Evolutionary conservation across 2,329 filamentous ascomycete species (phyloP).

Genomic region (Aspergillus novofumigatus): DNA sequence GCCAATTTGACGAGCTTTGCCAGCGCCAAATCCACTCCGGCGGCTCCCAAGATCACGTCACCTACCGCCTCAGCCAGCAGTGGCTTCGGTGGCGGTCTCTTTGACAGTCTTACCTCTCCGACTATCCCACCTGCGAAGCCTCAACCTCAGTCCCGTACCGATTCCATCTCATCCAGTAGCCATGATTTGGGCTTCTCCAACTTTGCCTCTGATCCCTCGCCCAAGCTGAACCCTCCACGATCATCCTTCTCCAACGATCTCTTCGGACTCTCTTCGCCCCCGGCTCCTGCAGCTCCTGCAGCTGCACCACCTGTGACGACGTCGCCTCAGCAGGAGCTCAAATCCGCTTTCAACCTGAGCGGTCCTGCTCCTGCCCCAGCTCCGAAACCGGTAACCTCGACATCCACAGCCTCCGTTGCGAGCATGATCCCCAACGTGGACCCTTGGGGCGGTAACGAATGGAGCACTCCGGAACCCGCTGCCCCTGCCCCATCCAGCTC

Average conservation of each 20-base stretch:
- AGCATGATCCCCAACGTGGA: conserved; percentile 51
- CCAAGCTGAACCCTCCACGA: conserved; percentile 46
- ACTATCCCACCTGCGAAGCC: conserved; percentile 48
- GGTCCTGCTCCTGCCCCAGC: conserved; percentile 31
- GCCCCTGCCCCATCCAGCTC: conserved; percentile 33
- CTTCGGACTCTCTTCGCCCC: conserved; percentile 65
- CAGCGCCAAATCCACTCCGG: conserved; percentile 40
- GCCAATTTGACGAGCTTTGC: conserved; percentile 57
- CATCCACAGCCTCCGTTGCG: conserved; percentile 44
- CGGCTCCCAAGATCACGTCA: conserved; percentile 46
- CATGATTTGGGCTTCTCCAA: conserved; percentile 65
- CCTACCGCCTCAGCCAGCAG: conserved; percentile 56
- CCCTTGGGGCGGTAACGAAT: conserved; percentile 84
- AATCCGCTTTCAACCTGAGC: conserved; percentile 76
- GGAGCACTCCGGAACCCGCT: conserved; percentile 63
- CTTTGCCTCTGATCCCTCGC: conserved; percentile 45
- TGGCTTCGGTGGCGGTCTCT: conserved; percentile 79
- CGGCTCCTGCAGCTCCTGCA: conserved; percentile 38
- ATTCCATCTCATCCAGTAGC: conserved; percentile 55
- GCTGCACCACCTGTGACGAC: conserved; percentile 38
- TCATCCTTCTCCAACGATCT: conserved; percentile 67
- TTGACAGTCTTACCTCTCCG: conserved; percentile 64
- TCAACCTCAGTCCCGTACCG: conserved; percentile 39
- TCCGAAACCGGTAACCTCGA: conserved; percentile 37
- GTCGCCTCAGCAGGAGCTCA: conserved; percentile 40